Conservation (phyloP, 2,329 filamentous ascomycete species). For the Colletotrichum tropicale region DNA sequence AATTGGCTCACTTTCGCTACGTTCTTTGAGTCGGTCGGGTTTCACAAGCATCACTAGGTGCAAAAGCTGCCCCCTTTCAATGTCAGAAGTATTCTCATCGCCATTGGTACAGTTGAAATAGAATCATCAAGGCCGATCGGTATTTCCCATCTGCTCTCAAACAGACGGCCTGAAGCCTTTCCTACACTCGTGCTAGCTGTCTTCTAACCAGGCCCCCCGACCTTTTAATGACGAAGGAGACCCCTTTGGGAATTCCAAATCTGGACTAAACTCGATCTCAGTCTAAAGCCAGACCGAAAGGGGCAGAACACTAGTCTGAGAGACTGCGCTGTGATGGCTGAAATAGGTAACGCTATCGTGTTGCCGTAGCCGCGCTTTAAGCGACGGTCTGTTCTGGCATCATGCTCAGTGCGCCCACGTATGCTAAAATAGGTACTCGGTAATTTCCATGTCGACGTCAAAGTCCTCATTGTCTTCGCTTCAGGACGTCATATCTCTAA, state of each 20-base stretch:
- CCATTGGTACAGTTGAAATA: background rate
- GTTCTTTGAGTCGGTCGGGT: slow-evolving; percentile 20
- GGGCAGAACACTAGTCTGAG: background rate
- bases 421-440: background rate
- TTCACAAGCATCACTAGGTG: background rate
- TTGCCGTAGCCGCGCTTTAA: background rate
- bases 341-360: background rate
- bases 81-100: rapidly evolving
- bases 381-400: background rate
- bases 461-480: background rate
- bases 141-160: background rate
- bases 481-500: background rate
- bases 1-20: slow-evolving; percentile 26
- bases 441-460: background rate
- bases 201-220: background rate
- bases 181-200: background rate
- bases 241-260: background rate
- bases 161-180: background rate
- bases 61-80: background rate
- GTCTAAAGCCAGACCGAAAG: background rate
- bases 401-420: background rate
- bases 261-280: background rate
- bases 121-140: background rate
- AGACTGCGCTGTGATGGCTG: background rate
- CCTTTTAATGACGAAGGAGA: background rate